Conservation (phyloP, 2,329 filamentous ascomycete species). For the Xylariales sp. region DNA sequence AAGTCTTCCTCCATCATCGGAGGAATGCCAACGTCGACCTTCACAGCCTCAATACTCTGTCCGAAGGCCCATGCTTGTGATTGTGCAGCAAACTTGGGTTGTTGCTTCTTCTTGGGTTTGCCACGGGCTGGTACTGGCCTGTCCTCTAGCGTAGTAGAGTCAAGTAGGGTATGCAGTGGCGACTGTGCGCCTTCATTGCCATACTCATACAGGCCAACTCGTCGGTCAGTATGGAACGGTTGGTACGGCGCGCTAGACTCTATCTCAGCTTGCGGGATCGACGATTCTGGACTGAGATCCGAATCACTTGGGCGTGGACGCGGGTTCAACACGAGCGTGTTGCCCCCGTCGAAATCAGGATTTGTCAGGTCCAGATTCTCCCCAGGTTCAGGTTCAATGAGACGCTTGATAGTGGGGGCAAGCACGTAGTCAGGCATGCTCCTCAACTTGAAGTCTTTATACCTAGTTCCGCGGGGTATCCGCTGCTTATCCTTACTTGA, state of each 20-base stretch:
- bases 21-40: conserved; percentile 48
- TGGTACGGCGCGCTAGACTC: conserved; percentile 95
- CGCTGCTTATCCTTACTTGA: conserved; percentile 49
- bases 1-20: conserved; percentile 48
- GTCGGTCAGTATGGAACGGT: conserved; percentile 87
- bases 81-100: conserved; percentile 14
- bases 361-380: conserved; percentile 51
- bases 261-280: conserved; percentile 75
- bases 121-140: conserved; percentile 30
- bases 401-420: conserved; percentile 50
- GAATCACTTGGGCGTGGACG: conserved; percentile 32
- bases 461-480: conserved; percentile 50
- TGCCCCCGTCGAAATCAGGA: conserved; percentile 48
- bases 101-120: conserved; percentile 29
- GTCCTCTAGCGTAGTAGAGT: conserved; percentile 37
- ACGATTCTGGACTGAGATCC: conserved; percentile 53
- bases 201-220: conserved; percentile 74
- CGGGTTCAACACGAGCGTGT: conserved; percentile 47
- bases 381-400: conserved; percentile 53
- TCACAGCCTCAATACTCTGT: conserved; percentile 43
- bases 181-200: conserved; percentile 20
- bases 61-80: conserved; percentile 55
- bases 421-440: conserved; percentile 56
- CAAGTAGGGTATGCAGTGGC: conserved; percentile 33
- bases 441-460: conserved; percentile 64